phyloP scores from a whole-genome alignment of 352 stramenopile genomes.

The Phytophthora parvispora region DNA sequence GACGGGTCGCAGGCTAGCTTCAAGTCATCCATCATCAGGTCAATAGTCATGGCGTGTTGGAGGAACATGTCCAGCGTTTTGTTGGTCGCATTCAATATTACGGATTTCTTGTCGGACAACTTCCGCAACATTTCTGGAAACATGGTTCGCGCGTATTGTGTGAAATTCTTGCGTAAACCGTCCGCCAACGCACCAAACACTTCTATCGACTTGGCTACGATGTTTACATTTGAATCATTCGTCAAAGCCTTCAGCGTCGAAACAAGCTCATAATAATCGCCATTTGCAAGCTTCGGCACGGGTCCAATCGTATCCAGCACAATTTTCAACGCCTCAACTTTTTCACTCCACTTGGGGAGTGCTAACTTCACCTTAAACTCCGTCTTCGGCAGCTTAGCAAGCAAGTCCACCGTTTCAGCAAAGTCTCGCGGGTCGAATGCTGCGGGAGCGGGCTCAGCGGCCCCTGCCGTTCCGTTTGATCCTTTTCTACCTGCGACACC shows the following conservation, averaged over 20 bases:
- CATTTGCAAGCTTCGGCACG: conserved; percentile 87
- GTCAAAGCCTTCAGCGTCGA: conserved; percentile 82
- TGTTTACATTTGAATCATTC: conserved; percentile 92
- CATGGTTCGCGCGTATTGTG: conserved; percentile 76
- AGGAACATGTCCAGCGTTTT: conserved; percentile 86
- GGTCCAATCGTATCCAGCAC: conserved; percentile 85
- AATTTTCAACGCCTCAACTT: conserved; percentile 88
- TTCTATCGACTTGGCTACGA: conserved; percentile 88
- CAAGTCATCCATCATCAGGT: conserved; percentile 91
- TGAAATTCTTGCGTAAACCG: conserved; percentile 86
- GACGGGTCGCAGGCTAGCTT: conserved; percentile 70
- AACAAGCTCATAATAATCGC: conserved; percentile 90
- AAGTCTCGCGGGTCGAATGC: conserved; percentile 88
- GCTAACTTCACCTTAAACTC: conserved; percentile 86
- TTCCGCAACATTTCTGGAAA: conserved; percentile 87
- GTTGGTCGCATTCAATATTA: conserved; percentile 88
- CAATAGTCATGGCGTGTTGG: conserved; percentile 84
- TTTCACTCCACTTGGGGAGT: conserved; percentile 88
- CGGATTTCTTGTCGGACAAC: conserved; percentile 90
- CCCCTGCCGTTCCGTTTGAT: conserved; percentile 8
- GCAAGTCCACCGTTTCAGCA: conserved; percentile 85
- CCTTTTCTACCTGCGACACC: conserved; percentile 18
- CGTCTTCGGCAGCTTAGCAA: conserved; percentile 81
- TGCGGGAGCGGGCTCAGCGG: conserved; percentile 16
- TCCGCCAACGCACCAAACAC: conserved; percentile 82